A percentile compares a stretch with the other conserved stretches of the same genome.
phyloP scores from a whole-genome alignment of 306 rosid genomes.

The Cucurbita pepo region DNA sequence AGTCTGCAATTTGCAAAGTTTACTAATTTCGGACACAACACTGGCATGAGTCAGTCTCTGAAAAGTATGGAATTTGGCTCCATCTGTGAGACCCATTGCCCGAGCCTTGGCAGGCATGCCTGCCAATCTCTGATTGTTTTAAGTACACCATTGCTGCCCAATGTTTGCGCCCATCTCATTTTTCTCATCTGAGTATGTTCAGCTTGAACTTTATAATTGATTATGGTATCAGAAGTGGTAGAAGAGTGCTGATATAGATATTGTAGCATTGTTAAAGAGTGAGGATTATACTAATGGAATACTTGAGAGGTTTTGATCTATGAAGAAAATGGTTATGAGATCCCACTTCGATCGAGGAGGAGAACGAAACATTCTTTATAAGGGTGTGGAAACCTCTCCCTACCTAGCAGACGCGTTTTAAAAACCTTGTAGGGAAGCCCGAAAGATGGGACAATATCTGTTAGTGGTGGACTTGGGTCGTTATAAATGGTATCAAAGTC shows the following conservation, averaged over 20 bases:
- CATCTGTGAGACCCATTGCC: not conserved
- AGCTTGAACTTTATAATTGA: not conserved
- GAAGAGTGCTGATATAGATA: not conserved
- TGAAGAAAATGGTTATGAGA: not conserved
- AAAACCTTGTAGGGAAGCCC: too few species aligned
- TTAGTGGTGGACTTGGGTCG: too few species aligned
- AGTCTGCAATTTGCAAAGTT: not conserved
- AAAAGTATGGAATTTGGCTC: not conserved
- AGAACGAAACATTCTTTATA: too few species aligned
- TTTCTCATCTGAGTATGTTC: not conserved
- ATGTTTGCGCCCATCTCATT: not conserved
- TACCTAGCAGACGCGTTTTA: too few species aligned
- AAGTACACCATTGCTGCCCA: not conserved
- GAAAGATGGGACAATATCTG: too few species aligned
- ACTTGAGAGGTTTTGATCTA: not conserved
- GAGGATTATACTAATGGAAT: not conserved
- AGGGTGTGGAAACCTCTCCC: too few species aligned
- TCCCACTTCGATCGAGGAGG: too few species aligned
- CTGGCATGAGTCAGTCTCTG: not conserved
- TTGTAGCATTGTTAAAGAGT: not conserved
- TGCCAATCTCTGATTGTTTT: not conserved
- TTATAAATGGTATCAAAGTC: too few species aligned
- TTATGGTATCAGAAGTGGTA: not conserved
- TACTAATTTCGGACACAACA: not conserved
- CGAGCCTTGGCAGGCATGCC: not conserved